Evolutionary conservation across 306 rosid species (phyloP), one percentile per base, ranked within the genome.

Genomic region (Trifolium repens): DNA sequence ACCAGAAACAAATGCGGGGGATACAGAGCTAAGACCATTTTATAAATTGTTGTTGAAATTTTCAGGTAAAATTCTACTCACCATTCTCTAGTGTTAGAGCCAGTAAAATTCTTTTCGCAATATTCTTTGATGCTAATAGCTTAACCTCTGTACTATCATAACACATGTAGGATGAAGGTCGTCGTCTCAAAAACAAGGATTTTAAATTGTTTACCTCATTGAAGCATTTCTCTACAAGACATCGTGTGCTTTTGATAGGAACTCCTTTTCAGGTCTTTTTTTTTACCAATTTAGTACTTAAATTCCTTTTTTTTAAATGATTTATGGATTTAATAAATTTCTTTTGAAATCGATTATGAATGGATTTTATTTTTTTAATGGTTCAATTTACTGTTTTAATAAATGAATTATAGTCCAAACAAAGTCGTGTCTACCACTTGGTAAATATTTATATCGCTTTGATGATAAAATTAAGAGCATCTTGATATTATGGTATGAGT

Each of bases 131-230:
- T 71, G 44, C 74, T 82, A 73, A 42, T 40, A 42, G 44, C 62
- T 52, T 78, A 43, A 62, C 75, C 69, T 71, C 55, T 71, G 22
- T 70, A 30, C 77, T n/a, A 61, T 67, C 42, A 54, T 52, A 62
- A 57, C 65, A 12, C 43, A 49, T 55, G 73, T 81, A 94, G 97
- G 97, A 92, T 86, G 99, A 94, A 90, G 97, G 97, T 24, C 97
- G 92, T 78, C 97, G 97, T 66, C 96, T n/a, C n/a, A n/a, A 94
- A 73, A 94, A 94, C 72, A 94, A 92, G 85, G 99, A 94, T 78
- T 94, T 97, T 63, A 94, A 92, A 73, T 87, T 94, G 43, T 94
- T 94, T 88, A 90, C 97, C 84, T 89, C 93, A 62, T 40, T 92
- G 84, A 88, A 87, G 83, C 99, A 94, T 80, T 94, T 86, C 74